Evolutionary conservation across 331 rosid genomes (phyloP), one percentile per base, ranked within the genome.

Genomic region (Malus hybrid): DNA sequence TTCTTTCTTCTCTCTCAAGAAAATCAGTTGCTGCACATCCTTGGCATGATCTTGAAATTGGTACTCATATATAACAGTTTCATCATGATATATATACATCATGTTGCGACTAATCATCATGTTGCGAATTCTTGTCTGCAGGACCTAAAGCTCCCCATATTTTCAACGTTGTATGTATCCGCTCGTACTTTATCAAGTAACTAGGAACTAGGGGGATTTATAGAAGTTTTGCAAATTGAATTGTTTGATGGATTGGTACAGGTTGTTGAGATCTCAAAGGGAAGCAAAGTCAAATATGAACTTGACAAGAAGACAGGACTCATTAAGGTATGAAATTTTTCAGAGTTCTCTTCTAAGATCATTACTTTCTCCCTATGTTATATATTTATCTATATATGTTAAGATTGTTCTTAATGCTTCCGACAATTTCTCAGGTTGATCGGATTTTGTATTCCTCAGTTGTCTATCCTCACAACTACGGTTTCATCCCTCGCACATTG

Each of bases 1-100:
- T 94, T 83, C 97, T 94, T 72, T 94, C 99, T 60, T 86, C 97
- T 78, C 11, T 94, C 83, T 92, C 99, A 29, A 89, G 89, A 81
- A 89, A 93, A 90, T 90, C 99, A 10, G 97, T 92, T 69, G 99
- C 97, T 86, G 99, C 97, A 3, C 99, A 92, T 83, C 97, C 99
- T 65, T 94, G 99, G 99, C 99, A 94, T 86, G 99, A 92, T 89
- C 99, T 92, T 69, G 99, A 94, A 85, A 92, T 94, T 76, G 99
- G 99, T 94, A 92, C 42, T 69, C 80, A 6, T 63, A 29, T 84
- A 7, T 63, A 31, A 5, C 63, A 69, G 6, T 18, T 55, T n/a
- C 60, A 46, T 59, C 65, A 34, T 16, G 15, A 71, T 64, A 15
- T 14, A 67, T 3, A 42, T 3, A 39, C 4, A 36, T 10, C 1